These are phyloP conservation scores for Pezicula neosporulosa DNA, from an alignment of 2,329 filamentous ascomycete genomes.

Conservation along the genomic window DNA sequence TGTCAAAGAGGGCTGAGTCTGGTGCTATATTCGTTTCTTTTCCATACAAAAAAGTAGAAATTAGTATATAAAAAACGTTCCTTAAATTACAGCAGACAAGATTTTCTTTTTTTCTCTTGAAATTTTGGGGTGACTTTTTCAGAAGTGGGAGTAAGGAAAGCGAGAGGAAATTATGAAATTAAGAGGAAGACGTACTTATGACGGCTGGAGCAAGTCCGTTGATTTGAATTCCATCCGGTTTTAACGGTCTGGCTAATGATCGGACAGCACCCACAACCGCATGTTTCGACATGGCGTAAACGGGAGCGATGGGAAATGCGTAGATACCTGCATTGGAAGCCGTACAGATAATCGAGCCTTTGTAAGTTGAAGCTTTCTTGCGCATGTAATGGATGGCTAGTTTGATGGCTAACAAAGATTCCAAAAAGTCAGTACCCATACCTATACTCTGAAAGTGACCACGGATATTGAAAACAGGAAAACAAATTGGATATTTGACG, in stretches of 20 bases:
- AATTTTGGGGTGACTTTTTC: too few relatives aligned
- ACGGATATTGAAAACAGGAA: too few relatives aligned
- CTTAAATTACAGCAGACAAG: too few relatives aligned
- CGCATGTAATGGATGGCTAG: slow-evolving; percentile 47
- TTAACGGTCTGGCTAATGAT: slow-evolving; percentile 38
- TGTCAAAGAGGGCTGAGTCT: slow-evolving; percentile 34
- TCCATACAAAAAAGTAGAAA: neutral
- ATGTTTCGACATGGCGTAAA: slow-evolving; percentile 46
- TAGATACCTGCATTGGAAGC: slow-evolving; percentile 51
- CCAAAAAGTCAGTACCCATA: neutral
- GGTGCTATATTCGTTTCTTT: slow-evolving; percentile 44
- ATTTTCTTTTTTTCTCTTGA: too few relatives aligned
- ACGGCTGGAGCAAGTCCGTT: slow-evolving; percentile 47
- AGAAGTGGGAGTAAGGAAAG: neutral
- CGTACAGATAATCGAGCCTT: slow-evolving; percentile 44
- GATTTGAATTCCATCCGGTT: slow-evolving; percentile 41
- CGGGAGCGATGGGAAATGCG: slow-evolving; percentile 44
- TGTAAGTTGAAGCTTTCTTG: slow-evolving; percentile 32
- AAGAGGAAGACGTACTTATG: slow-evolving; percentile 34
- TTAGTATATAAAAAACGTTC: too few relatives aligned
- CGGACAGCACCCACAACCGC: slow-evolving; percentile 47
- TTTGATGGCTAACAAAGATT: slow-evolving; percentile 37
- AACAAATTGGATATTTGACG: neutral
- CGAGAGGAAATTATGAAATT: neutral
- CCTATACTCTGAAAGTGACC: too few relatives aligned